These are phyloP conservation scores for Phlebiopsis gigantea DNA, from an alignment of 768 basidiomycete genomes.

Conservation along the genomic window DNA sequence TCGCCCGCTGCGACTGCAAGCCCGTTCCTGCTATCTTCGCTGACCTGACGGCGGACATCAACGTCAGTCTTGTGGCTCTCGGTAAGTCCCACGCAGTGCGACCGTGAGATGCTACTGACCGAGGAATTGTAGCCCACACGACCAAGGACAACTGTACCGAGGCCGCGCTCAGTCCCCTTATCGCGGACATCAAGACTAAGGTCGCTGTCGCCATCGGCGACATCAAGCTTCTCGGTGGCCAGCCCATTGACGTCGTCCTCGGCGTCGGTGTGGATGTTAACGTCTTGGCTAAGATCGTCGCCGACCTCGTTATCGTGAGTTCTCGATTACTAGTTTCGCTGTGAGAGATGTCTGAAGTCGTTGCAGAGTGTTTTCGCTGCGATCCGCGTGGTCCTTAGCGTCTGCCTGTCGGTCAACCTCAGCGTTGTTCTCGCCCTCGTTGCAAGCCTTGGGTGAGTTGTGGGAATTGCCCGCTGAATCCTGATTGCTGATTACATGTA, in stretches of 20 bases:
- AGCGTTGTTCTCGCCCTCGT: conserved; percentile 19
- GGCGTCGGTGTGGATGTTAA: conserved; percentile 18
- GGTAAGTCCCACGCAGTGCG: conserved; percentile 20
- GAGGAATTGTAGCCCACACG: not conserved
- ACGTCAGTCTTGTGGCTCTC: conserved; percentile 18
- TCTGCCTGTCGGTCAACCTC: conserved; percentile 12
- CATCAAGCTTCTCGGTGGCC: conserved; percentile 25
- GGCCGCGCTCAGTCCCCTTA: conserved; percentile 16
- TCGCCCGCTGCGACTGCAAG: conserved; percentile 16
- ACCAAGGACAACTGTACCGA: conserved; percentile 20
- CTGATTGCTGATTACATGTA: too few species aligned
- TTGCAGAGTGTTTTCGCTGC: conserved; percentile 25
- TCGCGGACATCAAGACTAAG: conserved; percentile 21
- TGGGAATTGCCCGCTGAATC: too few species aligned
- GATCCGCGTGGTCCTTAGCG: conserved; percentile 19
- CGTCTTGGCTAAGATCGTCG: conserved; percentile 23
- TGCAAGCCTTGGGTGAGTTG: conserved; percentile 21
- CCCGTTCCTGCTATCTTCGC: conserved; percentile 25
- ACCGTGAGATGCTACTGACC: not conserved
- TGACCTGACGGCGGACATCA: conserved; percentile 14
- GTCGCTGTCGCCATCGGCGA: conserved; percentile 19
- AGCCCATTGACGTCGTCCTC: conserved; percentile 22
- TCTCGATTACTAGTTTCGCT: not conserved
- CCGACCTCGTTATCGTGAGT: conserved; percentile 19
- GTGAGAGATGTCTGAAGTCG: not conserved